phyloP scores from a whole-genome alignment of 768 basidiomycete species.

The Amanita phalloides region DNA sequence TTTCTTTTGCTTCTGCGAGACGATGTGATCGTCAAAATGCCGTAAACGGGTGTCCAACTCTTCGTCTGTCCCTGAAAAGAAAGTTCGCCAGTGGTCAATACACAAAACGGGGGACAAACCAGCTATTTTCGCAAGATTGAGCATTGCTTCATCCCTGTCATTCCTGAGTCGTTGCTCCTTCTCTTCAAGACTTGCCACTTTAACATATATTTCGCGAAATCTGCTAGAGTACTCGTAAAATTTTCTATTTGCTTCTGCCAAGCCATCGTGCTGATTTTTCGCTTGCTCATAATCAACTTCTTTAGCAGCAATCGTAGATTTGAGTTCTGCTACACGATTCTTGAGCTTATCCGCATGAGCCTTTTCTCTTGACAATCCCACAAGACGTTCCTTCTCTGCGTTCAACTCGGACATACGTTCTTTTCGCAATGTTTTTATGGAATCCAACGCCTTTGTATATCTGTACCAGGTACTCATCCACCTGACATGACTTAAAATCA shows the following conservation, averaged over 20 bases:
- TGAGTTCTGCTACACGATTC: conserved; percentile 50
- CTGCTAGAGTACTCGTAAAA: conserved; percentile 79
- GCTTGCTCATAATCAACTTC: conserved; percentile 66
- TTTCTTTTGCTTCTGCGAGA: conserved; percentile 37
- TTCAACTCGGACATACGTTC: conserved; percentile 88
- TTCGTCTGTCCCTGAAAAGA: conserved; percentile 52
- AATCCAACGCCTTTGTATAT: conserved; percentile 93
- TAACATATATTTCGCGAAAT: conserved; percentile 77
- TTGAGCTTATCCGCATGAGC: conserved; percentile 78
- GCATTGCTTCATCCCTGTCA: conserved; percentile 51
- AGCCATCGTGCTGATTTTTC: conserved; percentile 50
- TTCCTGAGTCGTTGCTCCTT: conserved; percentile 49
- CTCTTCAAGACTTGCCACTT: conserved; percentile 51
- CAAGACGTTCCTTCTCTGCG: conserved; percentile 80
- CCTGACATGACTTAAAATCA: not conserved
- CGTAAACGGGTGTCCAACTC: conserved; percentile 48
- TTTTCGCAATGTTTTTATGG: conserved; percentile 84
- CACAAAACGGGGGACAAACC: conserved; percentile 29
- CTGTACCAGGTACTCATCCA: conserved; percentile 25
- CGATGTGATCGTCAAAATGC: conserved; percentile 51
- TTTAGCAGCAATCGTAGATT: conserved; percentile 51
- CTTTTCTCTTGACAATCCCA: conserved; percentile 73
- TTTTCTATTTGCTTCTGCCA: conserved; percentile 59
- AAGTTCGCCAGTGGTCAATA: not conserved
- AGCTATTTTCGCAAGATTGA: conserved; percentile 55